Evolutionary conservation across 495 filamentous ascomycete species (phyloP).

Genomic region (Penicillium taxi): DNA sequence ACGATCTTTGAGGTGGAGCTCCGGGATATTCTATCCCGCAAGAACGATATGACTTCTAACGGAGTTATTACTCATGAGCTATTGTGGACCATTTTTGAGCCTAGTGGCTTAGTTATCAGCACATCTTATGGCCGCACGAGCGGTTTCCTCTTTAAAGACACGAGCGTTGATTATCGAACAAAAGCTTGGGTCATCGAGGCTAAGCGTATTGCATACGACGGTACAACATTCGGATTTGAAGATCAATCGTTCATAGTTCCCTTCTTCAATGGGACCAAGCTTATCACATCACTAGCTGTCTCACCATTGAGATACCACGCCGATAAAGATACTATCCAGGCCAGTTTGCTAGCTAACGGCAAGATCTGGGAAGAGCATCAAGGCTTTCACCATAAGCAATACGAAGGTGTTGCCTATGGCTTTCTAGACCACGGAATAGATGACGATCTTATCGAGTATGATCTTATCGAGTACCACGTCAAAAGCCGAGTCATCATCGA

Average conservation of each 20-base stretch:
- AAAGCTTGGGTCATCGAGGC: constrained; percentile 21
- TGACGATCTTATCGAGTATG: too few relatives aligned
- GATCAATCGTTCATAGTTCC: constrained; percentile 36
- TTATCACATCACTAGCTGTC: constrained; percentile 46
- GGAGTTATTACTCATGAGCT: constrained; percentile 53
- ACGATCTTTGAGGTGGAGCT: constrained; percentile 53
- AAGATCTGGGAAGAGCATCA: constrained; percentile 43
- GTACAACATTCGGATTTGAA: constrained; percentile 47
- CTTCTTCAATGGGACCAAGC: constrained; percentile 47
- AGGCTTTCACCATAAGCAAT: constrained; percentile 55
- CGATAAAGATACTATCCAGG: constrained; percentile 17
- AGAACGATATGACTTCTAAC: constrained; percentile 49
- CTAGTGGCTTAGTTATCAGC: constrained; percentile 35
- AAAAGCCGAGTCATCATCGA: constrained; percentile 51
- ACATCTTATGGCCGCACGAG: constrained; percentile 28
- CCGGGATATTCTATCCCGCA: constrained; percentile 45
- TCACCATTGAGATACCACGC: constrained; percentile 53
- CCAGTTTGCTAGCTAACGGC: constrained; percentile 38
- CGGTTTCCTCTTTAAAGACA: constrained; percentile 29
- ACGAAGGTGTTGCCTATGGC: constrained; percentile 43
- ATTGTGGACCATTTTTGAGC: constrained; percentile 50
- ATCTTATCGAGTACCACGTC: constrained; percentile 43
- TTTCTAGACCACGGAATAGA: constrained; percentile 14
- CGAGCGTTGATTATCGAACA: constrained; percentile 4
- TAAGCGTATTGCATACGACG: constrained; percentile 53